These are phyloP conservation scores for Fusarium ambrosium DNA, from an alignment of 2,329 filamentous ascomycete species.

Conservation along the genomic window DNA sequence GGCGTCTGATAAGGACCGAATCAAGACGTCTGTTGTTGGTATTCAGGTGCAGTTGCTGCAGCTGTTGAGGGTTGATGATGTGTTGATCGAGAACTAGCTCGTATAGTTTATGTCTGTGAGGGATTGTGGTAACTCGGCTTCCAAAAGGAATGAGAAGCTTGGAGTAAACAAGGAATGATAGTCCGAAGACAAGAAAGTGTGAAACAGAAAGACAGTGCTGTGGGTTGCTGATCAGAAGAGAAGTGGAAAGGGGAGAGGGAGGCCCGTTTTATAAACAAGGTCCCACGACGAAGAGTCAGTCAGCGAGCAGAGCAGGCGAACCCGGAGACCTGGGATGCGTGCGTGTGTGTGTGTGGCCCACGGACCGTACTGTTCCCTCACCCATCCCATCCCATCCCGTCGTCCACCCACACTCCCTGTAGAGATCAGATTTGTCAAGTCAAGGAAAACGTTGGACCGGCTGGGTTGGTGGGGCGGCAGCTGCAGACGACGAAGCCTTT, in stretches of 20 bases:
- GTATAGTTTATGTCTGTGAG: conserved; percentile 35
- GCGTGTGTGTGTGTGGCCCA: conserved; percentile 3
- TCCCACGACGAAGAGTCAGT: conserved; percentile 8
- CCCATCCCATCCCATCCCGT: background rate
- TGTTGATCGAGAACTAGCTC: conserved; percentile 47
- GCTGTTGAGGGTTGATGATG: conserved; percentile 12
- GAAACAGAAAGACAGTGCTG: conserved; percentile 44
- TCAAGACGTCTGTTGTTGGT: conserved; percentile 33
- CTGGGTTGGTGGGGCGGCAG: conserved; percentile 34
- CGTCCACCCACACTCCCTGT: conserved; percentile 9
- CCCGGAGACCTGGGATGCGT: conserved; percentile 26
- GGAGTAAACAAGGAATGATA: conserved; percentile 45
- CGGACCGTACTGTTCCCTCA: background rate
- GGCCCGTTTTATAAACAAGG: conserved; percentile 49
- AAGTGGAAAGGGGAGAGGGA: conserved; percentile 35
- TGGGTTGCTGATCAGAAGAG: conserved; percentile 31
- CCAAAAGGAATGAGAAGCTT: conserved; percentile 52
- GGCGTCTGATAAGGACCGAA: conserved; percentile 45
- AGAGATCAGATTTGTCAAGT: conserved; percentile 46
- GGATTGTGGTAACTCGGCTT: conserved; percentile 46
- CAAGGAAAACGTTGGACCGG: conserved; percentile 37
- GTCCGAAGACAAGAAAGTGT: conserved; percentile 47
- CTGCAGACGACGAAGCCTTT: conserved; percentile 26
- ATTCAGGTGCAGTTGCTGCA: conserved; percentile 20
- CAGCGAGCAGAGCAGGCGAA: background rate